phyloP scores from a whole-genome alignment of 331 rosid species.

The Cydonia oblonga region DNA sequence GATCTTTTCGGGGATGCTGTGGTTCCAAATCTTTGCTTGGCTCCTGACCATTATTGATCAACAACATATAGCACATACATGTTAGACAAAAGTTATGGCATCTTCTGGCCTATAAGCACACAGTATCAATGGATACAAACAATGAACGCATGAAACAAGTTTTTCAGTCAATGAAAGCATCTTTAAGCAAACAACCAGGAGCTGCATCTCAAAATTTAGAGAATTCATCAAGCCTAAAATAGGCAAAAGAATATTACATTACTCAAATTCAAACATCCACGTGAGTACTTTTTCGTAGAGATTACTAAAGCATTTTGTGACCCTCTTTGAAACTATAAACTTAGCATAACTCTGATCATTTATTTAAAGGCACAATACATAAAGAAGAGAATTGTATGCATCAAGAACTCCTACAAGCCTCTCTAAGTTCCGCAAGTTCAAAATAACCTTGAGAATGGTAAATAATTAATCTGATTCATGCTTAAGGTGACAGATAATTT shows the following conservation, averaged over 20 bases:
- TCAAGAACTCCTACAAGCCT: not conserved
- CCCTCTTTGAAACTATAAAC: not conserved
- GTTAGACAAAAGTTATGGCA: not conserved
- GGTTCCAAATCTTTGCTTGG: conserved; percentile 35
- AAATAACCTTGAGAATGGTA: not conserved
- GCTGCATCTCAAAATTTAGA: not conserved
- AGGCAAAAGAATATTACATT: not conserved
- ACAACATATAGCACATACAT: not conserved
- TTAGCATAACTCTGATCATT: not conserved
- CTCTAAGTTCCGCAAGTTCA: not conserved
- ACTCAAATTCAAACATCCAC: not conserved
- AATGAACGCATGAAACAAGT: not conserved
- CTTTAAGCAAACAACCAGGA: not conserved
- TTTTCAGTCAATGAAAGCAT: not conserved
- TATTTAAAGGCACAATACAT: not conserved
- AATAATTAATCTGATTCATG: not conserved
- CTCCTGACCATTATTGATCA: conserved; percentile 60
- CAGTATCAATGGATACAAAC: not conserved
- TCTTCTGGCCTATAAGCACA: not conserved
- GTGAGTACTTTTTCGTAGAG: not conserved
- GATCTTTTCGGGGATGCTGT: conserved; percentile 21
- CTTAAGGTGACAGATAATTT: not conserved
- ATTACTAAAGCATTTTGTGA: not conserved
- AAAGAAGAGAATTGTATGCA: not conserved
- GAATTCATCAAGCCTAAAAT: not conserved